phyloP scores from a whole-genome alignment of 768 basidiomycete species.

The Lyophyllum semitale region DNA sequence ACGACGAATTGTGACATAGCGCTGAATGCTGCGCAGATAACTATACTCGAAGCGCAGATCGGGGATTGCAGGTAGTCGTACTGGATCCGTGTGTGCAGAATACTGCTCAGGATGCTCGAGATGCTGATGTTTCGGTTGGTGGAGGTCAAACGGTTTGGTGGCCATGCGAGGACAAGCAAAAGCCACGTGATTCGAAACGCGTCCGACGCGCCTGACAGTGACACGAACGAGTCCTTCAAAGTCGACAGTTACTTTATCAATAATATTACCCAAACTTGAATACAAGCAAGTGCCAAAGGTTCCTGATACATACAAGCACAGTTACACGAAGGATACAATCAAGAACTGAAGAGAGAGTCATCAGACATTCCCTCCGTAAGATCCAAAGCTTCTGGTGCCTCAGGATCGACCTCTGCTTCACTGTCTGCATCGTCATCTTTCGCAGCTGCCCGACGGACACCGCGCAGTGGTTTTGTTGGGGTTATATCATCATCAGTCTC shows the following conservation, averaged over 20 bases:
- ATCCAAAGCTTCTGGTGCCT: background rate
- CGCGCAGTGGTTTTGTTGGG: background rate
- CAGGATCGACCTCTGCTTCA: background rate
- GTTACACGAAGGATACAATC: background rate
- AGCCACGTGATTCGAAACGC: conserved; percentile 7
- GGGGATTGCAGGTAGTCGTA: conserved; percentile 58
- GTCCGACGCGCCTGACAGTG: background rate
- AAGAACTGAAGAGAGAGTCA: background rate
- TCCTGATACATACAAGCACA: background rate
- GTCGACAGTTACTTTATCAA: background rate
- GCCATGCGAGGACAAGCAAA: conserved; percentile 12
- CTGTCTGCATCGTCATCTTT: background rate
- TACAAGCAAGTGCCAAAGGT: background rate
- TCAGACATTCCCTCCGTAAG: background rate
- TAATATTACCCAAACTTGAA: background rate
- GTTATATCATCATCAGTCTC: conserved; percentile 3
- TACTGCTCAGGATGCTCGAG: conserved; percentile 9
- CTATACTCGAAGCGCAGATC: conserved; percentile 78
- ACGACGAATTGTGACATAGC: conserved; percentile 46
- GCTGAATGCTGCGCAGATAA: conserved; percentile 62
- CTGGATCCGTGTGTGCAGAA: conserved; percentile 24
- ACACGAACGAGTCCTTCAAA: no score
- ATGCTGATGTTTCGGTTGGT: conserved; percentile 24
- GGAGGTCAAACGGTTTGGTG: conserved; percentile 18
- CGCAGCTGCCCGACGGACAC: background rate